Evolutionary conservation across 2,329 filamentous ascomycete species (phyloP), one percentile per base, ranked within the genome.

Genomic region (Penicillium psychrosexuale): DNA sequence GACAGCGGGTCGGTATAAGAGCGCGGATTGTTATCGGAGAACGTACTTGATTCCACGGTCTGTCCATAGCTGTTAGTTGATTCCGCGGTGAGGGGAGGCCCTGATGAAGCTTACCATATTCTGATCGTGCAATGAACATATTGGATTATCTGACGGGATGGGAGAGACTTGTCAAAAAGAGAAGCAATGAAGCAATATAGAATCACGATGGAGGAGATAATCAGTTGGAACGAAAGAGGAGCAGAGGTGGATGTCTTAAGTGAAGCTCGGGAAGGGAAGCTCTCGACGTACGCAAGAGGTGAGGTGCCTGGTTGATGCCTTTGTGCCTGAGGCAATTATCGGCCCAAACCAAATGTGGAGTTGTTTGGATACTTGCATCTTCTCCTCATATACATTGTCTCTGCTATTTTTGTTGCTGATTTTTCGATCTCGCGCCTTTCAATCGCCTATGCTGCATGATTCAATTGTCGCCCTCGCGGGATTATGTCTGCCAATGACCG

Each of bases 51-150:
- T 97, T 72, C 93, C 93, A 78, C 93, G 91, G 82, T 97, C 92
- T 97, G 66, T 53, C 54, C 44, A 67, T 60, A 49, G 44, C 43
- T 53, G 54, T 56, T 48, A 56, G 54, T 56, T 53, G 50, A 53
- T 39, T 38, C 33, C 54, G 50, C 49, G 39, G 49, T 43, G 38
- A 62, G 52, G 48, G 57, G 62, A 59, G 62, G 60, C 61, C 51
- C 27, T 59, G 61, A 61, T 54, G 63, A 52, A 71, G 75, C 88
- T 81, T 84, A 94, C 93, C 94, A 82, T 99, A 99, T 93, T 99
- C 94, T 75, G 93, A 97, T 81, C 94, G 90, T 84, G 94, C 92
- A 85, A 99, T 97, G 85, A 99, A 99, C 94, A 96, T 96, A 70
- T 80, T 91, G 79, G 77, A 76, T 72, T 63, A 77, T 76, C 66